phyloP scores from a whole-genome alignment of 805 yeast genomes.

The Schwanniomyces sp. region DNA sequence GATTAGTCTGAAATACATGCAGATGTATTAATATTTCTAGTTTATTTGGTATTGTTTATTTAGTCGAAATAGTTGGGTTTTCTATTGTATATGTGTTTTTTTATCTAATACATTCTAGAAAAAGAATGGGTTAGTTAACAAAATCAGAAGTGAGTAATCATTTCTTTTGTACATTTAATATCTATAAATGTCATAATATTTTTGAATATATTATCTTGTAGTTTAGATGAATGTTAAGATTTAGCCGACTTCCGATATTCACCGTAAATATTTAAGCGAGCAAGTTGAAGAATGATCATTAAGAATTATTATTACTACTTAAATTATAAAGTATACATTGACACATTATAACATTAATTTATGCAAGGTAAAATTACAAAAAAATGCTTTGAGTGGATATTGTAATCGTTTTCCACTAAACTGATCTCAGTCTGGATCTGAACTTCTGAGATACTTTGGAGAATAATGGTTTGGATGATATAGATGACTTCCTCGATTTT shows the following conservation, averaged over 20 bases:
- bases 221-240: neutral
- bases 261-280: no score
- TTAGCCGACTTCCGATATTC: neutral
- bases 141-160: slow-evolving; percentile 2
- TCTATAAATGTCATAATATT: slow-evolving; percentile 3
- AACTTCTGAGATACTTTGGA: neutral
- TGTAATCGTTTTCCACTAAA: neutral
- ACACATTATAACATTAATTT: no score
- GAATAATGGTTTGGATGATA: neutral
- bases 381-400: neutral
- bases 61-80: slow-evolving; percentile 4
- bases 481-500: neutral
- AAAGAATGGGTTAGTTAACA: neutral
- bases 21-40: neutral
- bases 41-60: slow-evolving; percentile 2
- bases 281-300: neutral
- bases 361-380: neutral
- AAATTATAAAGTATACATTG: no score
- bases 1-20: neutral
- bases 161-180: slow-evolving; percentile 2
- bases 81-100: slow-evolving; percentile 2
- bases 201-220: neutral
- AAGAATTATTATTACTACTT: neutral
- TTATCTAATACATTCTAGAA: neutral
- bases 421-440: neutral